Percentiles rank a stretch among this genome's conserved stretches.
These are phyloP conservation scores for Anthostomella pinea DNA, from an alignment of 2,329 filamentous ascomycete genomes.

Conservation along the genomic window DNA sequence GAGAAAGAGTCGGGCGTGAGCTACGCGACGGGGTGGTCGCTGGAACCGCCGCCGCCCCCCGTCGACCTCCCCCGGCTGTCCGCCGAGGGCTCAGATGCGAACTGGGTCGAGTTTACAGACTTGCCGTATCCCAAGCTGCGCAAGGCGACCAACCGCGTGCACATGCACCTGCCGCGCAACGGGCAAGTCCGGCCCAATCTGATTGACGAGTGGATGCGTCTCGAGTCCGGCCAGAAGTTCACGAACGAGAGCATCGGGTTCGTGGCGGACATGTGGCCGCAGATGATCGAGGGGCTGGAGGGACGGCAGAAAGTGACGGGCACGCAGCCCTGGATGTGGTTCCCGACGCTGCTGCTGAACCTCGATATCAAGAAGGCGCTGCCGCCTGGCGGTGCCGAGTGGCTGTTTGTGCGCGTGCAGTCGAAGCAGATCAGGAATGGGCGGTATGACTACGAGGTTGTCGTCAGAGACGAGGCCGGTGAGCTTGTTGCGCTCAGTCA, in stretches of 20 bases:
- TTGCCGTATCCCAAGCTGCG: slow-evolving; percentile 24
- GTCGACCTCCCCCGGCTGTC: slow-evolving; percentile 21
- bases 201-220: slow-evolving; percentile 30
- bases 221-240: slow-evolving; percentile 28
- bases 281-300: slow-evolving; percentile 24
- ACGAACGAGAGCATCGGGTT: slow-evolving; percentile 26
- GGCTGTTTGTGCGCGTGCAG: slow-evolving; percentile 58
- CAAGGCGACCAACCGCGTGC: slow-evolving; percentile 22
- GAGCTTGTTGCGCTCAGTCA: slow-evolving; percentile 32
- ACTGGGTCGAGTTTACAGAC: slow-evolving; percentile 21
- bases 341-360: slow-evolving; percentile 65
- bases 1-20: slow-evolving; percentile 54
- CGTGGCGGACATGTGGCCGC: slow-evolving; percentile 30
- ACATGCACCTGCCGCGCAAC: slow-evolving; percentile 22
- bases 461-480: slow-evolving; percentile 26
- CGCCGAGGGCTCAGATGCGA: slow-evolving; percentile 25
- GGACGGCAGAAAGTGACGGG: slow-evolving; percentile 1
- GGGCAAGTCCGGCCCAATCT: slow-evolving; percentile 22
- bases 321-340: slow-evolving; percentile 49
- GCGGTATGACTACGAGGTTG: slow-evolving; percentile 28
- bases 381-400: slow-evolving; percentile 62
- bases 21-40: slow-evolving; percentile 48
- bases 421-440: slow-evolving; percentile 24
- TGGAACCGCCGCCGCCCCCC: slow-evolving; percentile 35
- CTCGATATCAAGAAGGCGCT: slow-evolving; percentile 70